Percentiles rank a stretch among this genome's conserved stretches.
Evolutionary conservation across 1,284 basidiomycete species (phyloP).

Genomic region (Ustilago xerochloae): DNA sequence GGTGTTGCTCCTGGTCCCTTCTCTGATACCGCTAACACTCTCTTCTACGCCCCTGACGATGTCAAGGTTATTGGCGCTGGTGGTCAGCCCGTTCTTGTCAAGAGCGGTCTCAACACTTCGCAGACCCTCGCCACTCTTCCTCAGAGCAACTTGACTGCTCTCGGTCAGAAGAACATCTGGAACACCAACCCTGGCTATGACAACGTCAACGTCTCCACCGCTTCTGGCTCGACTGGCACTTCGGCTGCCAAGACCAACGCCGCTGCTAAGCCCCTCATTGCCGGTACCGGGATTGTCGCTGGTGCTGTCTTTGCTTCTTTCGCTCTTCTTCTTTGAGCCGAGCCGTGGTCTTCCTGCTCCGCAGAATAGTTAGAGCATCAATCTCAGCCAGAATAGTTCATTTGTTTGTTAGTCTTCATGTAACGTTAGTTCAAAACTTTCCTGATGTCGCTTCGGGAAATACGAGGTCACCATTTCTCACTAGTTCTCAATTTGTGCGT

Average conservation of each 20-base stretch:
- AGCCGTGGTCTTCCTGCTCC: neutral
- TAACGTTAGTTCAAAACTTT: too few species aligned
- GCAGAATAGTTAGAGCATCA: too few species aligned
- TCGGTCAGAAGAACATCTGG: constrained; percentile 63
- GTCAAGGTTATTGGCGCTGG: constrained; percentile 63
- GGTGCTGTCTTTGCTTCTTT: constrained; percentile 15
- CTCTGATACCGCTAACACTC: constrained; percentile 55
- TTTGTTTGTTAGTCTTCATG: too few species aligned
- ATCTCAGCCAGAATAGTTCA: too few species aligned
- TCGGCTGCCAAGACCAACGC: constrained; percentile 24
- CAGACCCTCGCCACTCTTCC: constrained; percentile 38
- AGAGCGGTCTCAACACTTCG: constrained; percentile 50
- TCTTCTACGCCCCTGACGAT: constrained; percentile 65
- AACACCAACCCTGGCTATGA: constrained; percentile 43
- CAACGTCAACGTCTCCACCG: constrained; percentile 38
- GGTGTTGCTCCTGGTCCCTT: constrained; percentile 64
- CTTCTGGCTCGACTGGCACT: neutral
- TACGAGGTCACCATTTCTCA: too few species aligned
- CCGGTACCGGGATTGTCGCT: constrained; percentile 13
- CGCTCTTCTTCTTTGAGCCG: constrained; percentile 11
- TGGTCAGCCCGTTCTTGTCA: constrained; percentile 58
- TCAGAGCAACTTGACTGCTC: constrained; percentile 53
- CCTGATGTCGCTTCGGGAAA: too few species aligned
- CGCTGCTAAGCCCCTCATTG: constrained; percentile 18
- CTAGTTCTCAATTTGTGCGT: too few species aligned